Conservation (phyloP, 2,329 filamentous ascomycete genomes). For the Alternaria viburni region DNA sequence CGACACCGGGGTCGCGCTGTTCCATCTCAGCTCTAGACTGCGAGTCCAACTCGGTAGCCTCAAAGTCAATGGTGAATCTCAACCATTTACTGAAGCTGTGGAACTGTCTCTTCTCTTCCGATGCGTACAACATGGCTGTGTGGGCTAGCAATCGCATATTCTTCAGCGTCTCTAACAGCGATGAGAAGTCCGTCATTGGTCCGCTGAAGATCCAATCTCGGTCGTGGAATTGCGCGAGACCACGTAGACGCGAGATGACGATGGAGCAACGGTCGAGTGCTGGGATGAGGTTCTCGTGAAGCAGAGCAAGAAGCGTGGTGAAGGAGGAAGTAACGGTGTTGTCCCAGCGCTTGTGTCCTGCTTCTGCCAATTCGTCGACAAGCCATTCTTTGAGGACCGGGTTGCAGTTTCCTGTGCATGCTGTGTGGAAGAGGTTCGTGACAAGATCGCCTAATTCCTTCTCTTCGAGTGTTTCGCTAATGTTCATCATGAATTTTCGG, state of each 20-base stretch:
- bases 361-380: conserved; percentile 70
- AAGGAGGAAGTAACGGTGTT: conserved; percentile 81
- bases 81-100: conserved; percentile 82
- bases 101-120: conserved; percentile 81
- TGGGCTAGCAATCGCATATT: conserved; percentile 78
- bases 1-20: conserved; percentile 78
- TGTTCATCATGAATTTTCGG: conserved; percentile 74
- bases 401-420: conserved; percentile 81
- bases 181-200: conserved; percentile 47
- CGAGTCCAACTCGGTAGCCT: conserved; percentile 67
- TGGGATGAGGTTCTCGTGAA: conserved; percentile 88
- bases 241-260: conserved; percentile 80
- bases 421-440: conserved; percentile 81
- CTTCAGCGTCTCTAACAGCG: conserved; percentile 70
- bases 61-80: conserved; percentile 78
- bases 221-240: conserved; percentile 81
- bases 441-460: conserved; percentile 70
- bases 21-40: conserved; percentile 71
- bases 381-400: conserved; percentile 84
- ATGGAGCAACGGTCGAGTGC: conserved; percentile 83
- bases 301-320: conserved; percentile 74
- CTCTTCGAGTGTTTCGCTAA: conserved; percentile 76
- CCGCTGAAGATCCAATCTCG: conserved; percentile 66
- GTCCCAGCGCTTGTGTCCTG: conserved; percentile 96
- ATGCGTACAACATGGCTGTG: conserved; percentile 71